Conservation (phyloP, 495 filamentous ascomycete genomes). For the Lentithecium fluviatile region DNA sequence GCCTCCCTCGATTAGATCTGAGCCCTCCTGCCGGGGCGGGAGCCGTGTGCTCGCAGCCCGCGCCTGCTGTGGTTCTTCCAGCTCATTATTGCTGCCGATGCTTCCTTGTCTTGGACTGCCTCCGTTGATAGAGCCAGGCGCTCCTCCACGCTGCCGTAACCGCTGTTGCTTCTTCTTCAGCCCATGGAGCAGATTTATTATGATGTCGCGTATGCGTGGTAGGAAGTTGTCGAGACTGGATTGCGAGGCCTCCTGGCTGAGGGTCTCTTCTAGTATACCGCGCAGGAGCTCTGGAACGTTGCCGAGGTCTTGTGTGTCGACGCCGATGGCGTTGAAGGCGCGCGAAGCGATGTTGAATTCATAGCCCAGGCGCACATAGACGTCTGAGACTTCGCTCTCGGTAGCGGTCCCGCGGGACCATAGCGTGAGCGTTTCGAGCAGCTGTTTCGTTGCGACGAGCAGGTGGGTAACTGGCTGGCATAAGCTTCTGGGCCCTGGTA, state of each 20-base stretch:
- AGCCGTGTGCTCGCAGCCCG: constrained; percentile 37
- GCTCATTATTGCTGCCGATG: constrained; percentile 57
- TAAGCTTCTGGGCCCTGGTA: neutral
- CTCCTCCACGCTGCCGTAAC: constrained; percentile 73
- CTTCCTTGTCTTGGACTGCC: constrained; percentile 59
- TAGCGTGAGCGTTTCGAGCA: constrained; percentile 93
- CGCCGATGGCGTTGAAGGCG: constrained; percentile 91
- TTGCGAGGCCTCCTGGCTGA: constrained; percentile 92
- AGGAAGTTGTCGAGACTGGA: constrained; percentile 89
- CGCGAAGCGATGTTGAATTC: constrained; percentile 98
- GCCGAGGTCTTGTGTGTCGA: constrained; percentile 88
- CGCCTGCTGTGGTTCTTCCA: constrained; percentile 57
- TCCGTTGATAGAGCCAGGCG: constrained; percentile 53
- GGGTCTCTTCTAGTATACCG: constrained; percentile 87
- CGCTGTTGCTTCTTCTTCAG: constrained; percentile 94
- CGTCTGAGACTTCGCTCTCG: constrained; percentile 92
- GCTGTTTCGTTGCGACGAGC: constrained; percentile 94
- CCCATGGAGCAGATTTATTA: constrained; percentile 93
- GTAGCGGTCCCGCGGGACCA: constrained; percentile 92
- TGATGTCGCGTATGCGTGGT: constrained; percentile 92
- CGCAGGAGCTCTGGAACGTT: constrained; percentile 91
- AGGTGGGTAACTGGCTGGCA: constrained; percentile 73
- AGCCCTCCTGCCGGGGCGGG: constrained; percentile 50
- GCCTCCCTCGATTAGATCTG: constrained; percentile 52
- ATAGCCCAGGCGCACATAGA: constrained; percentile 94